These are phyloP conservation scores for Mortierella sp. DNA, from an alignment of 371 early-diverging fungal species.

Conservation along the genomic window DNA sequence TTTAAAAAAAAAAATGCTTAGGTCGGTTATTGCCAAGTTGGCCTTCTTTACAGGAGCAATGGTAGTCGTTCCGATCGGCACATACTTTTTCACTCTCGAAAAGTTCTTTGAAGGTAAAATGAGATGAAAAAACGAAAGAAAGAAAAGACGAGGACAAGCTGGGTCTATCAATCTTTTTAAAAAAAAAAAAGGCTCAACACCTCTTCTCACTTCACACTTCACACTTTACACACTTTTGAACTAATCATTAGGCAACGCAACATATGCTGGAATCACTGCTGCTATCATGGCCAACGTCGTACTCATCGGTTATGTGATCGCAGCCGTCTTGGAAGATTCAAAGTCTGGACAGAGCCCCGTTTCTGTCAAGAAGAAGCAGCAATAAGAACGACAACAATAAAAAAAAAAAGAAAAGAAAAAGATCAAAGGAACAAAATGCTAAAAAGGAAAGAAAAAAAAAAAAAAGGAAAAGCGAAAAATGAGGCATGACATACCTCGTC, in stretches of 20 bases:
- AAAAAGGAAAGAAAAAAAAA: no score
- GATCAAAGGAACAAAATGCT: no score
- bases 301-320: conserved; percentile 55
- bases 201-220: no score
- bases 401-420: no score
- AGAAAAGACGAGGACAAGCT: no score
- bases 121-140: not conserved
- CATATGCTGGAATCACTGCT: conserved; percentile 60
- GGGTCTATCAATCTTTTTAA: no score
- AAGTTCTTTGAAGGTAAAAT: conserved; percentile 58
- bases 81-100: conserved; percentile 56
- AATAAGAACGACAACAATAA: conserved; percentile 30
- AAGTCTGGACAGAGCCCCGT: conserved; percentile 23
- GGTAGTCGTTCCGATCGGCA: conserved; percentile 56
- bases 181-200: no score
- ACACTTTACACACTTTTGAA: no score
- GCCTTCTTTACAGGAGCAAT: conserved; percentile 58
- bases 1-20: conserved; percentile 4
- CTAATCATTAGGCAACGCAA: conserved; percentile 59
- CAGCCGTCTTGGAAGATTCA: conserved; percentile 57
- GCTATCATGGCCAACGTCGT: conserved; percentile 60
- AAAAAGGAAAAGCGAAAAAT: no score
- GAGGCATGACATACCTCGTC: no score
- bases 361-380: conserved; percentile 40
- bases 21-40: conserved; percentile 54